A percentile compares a stretch with the other conserved stretches of the same genome.
Conservation (phyloP, 2,329 filamentous ascomycete genomes). For the Xylariaceae sp. region DNA sequence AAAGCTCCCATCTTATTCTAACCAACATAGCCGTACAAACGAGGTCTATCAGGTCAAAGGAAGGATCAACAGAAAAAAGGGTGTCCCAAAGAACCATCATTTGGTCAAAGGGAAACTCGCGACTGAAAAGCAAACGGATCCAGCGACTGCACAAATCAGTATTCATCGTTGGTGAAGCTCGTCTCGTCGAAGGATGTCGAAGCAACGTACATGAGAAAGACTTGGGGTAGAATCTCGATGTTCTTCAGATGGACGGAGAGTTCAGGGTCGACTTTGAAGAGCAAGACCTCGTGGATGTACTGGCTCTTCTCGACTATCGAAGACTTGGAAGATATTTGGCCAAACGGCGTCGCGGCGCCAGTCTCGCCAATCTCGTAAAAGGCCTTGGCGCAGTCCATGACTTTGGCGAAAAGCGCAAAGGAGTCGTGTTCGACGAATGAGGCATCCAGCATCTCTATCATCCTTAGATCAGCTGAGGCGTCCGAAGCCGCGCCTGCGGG, state of each 20-base stretch:
- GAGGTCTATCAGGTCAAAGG: conserved; percentile 75
- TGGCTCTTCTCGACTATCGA: conserved; percentile 83
- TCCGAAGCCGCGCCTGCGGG: conserved; percentile 29
- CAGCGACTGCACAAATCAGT: conserved; percentile 59
- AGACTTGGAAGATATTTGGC: conserved; percentile 42
- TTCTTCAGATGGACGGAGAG: conserved; percentile 74
- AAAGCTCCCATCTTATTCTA: conserved; percentile 87
- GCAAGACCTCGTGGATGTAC: conserved; percentile 77
- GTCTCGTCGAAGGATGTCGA: neutral
- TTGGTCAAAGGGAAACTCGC: conserved; percentile 87
- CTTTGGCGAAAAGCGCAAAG: conserved; percentile 75
- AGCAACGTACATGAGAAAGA: conserved; percentile 76
- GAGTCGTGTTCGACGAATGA: conserved; percentile 84
- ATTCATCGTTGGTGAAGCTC: conserved; percentile 4
- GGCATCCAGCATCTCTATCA: conserved; percentile 66
- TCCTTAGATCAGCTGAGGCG: conserved; percentile 41
- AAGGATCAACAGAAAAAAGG: conserved; percentile 80
- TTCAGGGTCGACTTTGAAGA: conserved; percentile 77
- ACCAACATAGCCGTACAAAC: conserved; percentile 94
- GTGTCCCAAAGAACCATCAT: conserved; percentile 85
- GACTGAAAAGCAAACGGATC: conserved; percentile 87
- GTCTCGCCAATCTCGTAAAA: conserved; percentile 65
- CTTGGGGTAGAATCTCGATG: conserved; percentile 90
- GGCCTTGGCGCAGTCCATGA: conserved; percentile 82
- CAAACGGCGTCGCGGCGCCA: conserved; percentile 18